Conservation (phyloP, 495 filamentous ascomycete genomes). For the Aspergillus cristatus region DNA sequence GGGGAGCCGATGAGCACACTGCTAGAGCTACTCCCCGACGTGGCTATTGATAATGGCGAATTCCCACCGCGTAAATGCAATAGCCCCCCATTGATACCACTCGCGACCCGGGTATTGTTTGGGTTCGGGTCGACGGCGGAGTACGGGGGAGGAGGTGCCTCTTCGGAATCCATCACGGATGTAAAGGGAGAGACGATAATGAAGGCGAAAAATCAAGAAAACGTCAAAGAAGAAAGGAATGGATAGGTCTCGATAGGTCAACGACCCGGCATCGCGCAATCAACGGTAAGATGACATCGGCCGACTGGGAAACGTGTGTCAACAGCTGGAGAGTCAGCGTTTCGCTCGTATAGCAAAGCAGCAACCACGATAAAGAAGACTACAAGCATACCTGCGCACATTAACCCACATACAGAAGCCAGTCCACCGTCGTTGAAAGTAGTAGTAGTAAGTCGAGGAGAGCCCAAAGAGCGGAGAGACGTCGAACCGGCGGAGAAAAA, state of each 20-base stretch:
- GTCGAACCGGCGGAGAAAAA: not conserved
- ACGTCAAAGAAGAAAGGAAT: not conserved
- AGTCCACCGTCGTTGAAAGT: too few relatives aligned
- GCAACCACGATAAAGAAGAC: too few relatives aligned
- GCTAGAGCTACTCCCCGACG: constrained; percentile 11
- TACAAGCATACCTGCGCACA: too few relatives aligned
- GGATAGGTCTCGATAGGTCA: not conserved
- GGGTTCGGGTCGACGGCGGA: constrained; percentile 34
- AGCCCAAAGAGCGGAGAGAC: too few relatives aligned
- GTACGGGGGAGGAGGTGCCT: constrained; percentile 39
- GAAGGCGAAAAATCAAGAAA: not conserved
- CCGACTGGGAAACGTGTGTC: too few relatives aligned
- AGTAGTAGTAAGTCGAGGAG: too few relatives aligned
- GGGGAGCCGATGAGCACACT: constrained; percentile 5
- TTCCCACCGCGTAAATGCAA: constrained; percentile 13
- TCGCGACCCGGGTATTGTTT: too few relatives aligned
- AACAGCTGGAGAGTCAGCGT: too few relatives aligned
- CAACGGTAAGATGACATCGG: not conserved
- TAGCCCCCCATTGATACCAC: not conserved
- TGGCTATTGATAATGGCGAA: constrained; percentile 5
- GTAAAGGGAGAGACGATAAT: too few relatives aligned
- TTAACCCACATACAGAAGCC: too few relatives aligned
- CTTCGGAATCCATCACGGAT: constrained; percentile 33
- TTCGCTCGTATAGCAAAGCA: too few relatives aligned
- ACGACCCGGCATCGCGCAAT: not conserved